A percentile compares a stretch with the other conserved stretches of the same genome.
phyloP scores from a whole-genome alignment of 805 yeast species.

The Barnettozyma sucrosica region DNA sequence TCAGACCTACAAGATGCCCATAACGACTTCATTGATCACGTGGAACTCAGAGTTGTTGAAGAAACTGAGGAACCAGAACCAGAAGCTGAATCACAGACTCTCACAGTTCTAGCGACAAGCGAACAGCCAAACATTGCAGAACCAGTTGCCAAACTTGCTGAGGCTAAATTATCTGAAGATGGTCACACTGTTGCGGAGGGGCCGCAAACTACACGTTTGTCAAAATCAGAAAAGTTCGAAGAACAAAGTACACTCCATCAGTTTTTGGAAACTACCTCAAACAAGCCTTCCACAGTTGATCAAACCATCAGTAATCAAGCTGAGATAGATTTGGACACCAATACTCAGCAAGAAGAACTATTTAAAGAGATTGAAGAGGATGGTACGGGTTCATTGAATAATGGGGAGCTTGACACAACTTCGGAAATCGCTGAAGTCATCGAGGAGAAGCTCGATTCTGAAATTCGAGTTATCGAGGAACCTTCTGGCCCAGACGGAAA shows the following conservation, averaged over 20 bases:
- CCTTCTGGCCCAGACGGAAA: background rate
- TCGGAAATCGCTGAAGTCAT: background rate
- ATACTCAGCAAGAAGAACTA: background rate
- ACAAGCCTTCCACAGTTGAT: background rate
- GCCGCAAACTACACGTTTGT: background rate
- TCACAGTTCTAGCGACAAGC: background rate
- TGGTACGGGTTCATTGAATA: background rate
- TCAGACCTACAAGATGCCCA: slow-evolving; percentile 12
- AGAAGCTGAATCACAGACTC: background rate
- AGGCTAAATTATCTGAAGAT: background rate
- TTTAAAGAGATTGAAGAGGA: background rate
- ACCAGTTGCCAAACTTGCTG: background rate
- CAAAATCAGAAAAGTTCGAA: background rate
- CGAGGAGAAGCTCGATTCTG: background rate
- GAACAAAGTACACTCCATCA: background rate
- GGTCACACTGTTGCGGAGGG: background rate
- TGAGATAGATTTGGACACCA: background rate
- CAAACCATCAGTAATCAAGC: no score
- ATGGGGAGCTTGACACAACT: background rate
- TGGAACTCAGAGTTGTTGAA: slow-evolving; percentile 11
- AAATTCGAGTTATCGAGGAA: background rate
- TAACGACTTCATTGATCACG: slow-evolving; percentile 12
- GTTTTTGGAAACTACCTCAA: background rate
- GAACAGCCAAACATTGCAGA: background rate
- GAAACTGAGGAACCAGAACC: slow-evolving; percentile 9